These are phyloP conservation scores for Melocanna baccifera DNA, from an alignment of 176 grass and related monocot species.

Conservation along the genomic window DNA sequence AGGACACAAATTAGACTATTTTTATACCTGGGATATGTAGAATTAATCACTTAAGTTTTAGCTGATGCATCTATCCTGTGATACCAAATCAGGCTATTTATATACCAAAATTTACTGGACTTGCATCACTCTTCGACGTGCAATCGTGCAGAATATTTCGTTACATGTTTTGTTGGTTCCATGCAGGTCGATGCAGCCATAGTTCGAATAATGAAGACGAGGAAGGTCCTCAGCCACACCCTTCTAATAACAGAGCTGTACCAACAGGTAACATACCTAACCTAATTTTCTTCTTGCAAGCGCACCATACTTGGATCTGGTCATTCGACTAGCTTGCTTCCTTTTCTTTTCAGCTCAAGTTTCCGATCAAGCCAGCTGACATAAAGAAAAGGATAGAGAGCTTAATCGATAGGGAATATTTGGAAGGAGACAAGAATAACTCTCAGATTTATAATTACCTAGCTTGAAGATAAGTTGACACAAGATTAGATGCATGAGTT, in stretches of 20 bases:
- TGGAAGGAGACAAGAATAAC: slow-evolving; percentile 90
- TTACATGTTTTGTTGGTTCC: neutral
- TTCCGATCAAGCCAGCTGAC: slow-evolving; percentile 91
- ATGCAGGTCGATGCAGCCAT: slow-evolving; percentile 92
- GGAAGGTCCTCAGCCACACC: slow-evolving; percentile 93
- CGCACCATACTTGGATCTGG: too few species aligned
- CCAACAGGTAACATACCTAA: slow-evolving; percentile 62
- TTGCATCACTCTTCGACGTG: too few species aligned
- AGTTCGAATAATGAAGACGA: slow-evolving; percentile 98
- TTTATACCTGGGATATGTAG: too few species aligned
- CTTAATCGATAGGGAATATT: slow-evolving; percentile 90
- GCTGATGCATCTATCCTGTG: too few species aligned
- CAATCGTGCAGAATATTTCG: too few species aligned
- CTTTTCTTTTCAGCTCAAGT: slow-evolving; percentile 73
- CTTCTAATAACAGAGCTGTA: slow-evolving; percentile 96
- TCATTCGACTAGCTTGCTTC: neutral
- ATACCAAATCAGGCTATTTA: too few species aligned
- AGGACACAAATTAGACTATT: too few species aligned
- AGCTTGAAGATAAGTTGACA: slow-evolving; percentile 44
- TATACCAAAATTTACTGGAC: too few species aligned
- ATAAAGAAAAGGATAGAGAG: slow-evolving; percentile 99
- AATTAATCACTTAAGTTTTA: too few species aligned
- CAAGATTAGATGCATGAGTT: too few species aligned
- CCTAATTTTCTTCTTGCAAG: neutral
- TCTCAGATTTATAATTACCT: slow-evolving; percentile 99